Evolutionary conservation across 768 basidiomycete genomes (phyloP).

Genomic region (Chiua virens): DNA sequence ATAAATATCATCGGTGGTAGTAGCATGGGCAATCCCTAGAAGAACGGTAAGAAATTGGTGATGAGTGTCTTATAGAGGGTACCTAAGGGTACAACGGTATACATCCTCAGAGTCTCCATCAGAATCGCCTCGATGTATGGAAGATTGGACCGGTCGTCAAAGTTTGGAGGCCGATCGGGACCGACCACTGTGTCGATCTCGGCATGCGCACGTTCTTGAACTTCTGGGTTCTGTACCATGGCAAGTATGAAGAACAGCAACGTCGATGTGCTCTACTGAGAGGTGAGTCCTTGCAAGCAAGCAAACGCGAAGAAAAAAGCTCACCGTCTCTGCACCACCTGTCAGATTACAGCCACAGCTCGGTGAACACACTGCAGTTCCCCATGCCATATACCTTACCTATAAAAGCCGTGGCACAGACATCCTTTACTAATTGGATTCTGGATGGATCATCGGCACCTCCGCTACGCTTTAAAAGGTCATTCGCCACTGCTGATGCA

Average conservation of each 20-base stretch:
- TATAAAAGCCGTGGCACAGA: slow-evolving; percentile 11
- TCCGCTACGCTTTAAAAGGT: slow-evolving; percentile 2
- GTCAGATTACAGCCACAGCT: neutral
- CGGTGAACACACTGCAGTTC: neutral
- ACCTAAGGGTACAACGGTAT: neutral
- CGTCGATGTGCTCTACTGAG: neutral
- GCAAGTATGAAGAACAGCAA: neutral
- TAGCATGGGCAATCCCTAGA: slow-evolving; percentile 26
- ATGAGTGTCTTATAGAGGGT: neutral
- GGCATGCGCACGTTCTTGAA: neutral
- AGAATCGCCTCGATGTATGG: neutral
- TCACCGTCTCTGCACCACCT: slow-evolving; percentile 22
- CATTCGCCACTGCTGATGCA: slow-evolving; percentile 10
- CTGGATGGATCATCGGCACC: slow-evolving; percentile 6
- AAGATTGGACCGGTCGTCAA: neutral
- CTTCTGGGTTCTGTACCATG: neutral
- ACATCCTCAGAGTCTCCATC: neutral
- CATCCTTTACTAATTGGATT: slow-evolving; percentile 6
- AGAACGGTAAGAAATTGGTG: neutral
- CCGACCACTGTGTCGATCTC: neutral
- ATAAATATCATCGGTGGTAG: slow-evolving; percentile 25
- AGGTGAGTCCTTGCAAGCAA: neutral
- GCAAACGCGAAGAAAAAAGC: neutral
- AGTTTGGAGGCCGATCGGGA: neutral
- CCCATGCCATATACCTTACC: slow-evolving; percentile 11